Evolutionary conservation across 306 rosid genomes (phyloP).

Genomic region (Calophaca sinica): DNA sequence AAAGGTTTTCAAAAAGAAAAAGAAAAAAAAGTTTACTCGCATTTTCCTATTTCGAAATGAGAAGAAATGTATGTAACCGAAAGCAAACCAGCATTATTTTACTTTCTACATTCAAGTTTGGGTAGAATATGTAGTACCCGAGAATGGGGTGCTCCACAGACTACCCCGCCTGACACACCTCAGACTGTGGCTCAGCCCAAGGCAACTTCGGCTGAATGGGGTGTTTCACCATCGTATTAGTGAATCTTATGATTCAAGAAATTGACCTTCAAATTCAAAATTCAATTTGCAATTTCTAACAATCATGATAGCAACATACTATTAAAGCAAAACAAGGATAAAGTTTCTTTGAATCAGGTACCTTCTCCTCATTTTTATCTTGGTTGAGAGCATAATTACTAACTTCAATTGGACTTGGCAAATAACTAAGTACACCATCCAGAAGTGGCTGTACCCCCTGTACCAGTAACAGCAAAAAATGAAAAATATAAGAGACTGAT

Average conservation of each 20-base stretch:
- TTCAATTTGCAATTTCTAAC: background rate
- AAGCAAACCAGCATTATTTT: too few relatives aligned
- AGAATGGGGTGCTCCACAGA: too few relatives aligned
- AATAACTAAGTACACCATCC: slow-evolving; percentile 80
- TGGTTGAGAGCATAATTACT: slow-evolving; percentile 86
- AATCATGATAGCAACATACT: slow-evolving; percentile 23
- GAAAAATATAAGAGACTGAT: slow-evolving; percentile 33
- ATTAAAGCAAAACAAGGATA: slow-evolving; percentile 35
- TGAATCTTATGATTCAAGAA: slow-evolving; percentile 14
- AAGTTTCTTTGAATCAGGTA: slow-evolving; percentile 35
- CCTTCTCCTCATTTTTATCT: slow-evolving; percentile 84
- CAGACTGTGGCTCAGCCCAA: too few relatives aligned
- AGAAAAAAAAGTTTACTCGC: too few relatives aligned
- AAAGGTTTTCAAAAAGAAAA: too few relatives aligned
- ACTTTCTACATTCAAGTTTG: too few relatives aligned
- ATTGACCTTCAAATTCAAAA: slow-evolving; percentile 7
- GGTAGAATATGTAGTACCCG: too few relatives aligned
- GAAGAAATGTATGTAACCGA: too few relatives aligned
- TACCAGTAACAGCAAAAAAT: slow-evolving; percentile 30
- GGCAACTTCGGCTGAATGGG: too few relatives aligned
- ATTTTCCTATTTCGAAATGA: too few relatives aligned
- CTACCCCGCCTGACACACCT: too few relatives aligned
- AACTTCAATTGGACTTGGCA: slow-evolving; percentile 94
- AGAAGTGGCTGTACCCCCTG: slow-evolving; percentile 97
- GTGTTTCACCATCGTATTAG: background rate